phyloP scores from a whole-genome alignment of 257 asterid genomes.

The Cynanchum wilfordii region DNA sequence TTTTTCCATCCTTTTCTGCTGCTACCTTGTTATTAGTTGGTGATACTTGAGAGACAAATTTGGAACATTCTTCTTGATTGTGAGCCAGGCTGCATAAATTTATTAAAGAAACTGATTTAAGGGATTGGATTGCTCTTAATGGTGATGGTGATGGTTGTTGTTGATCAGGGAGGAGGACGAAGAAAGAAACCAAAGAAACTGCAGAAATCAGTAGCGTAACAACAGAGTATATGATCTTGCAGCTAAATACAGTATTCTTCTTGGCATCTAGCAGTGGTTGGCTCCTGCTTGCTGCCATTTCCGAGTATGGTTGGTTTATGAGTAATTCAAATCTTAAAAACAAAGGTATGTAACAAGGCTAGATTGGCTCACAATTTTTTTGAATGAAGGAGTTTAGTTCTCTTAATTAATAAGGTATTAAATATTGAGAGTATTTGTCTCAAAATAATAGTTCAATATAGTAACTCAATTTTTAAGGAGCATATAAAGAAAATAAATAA shows the following conservation, averaged over 20 bases:
- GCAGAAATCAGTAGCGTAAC: slow-evolving; percentile 14
- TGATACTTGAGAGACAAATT: slow-evolving; percentile 18
- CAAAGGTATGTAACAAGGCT: no score
- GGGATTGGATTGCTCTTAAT: neutral
- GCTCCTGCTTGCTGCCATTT: slow-evolving; percentile 24
- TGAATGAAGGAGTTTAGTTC: no score
- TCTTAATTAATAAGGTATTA: no score
- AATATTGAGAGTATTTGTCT: no score
- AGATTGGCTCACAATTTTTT: no score
- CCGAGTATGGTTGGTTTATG: neutral
- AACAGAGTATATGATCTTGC: slow-evolving; percentile 28
- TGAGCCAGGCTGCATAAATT: slow-evolving; percentile 27
- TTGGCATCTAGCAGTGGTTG: slow-evolving; percentile 27
- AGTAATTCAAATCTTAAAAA: neutral
- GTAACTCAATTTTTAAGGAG: no score
- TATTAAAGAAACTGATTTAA: slow-evolving; percentile 14
- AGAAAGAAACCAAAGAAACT: slow-evolving; percentile 17
- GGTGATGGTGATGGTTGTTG: neutral
- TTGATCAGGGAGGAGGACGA: slow-evolving; percentile 17
- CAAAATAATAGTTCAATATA: no score
- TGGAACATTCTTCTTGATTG: slow-evolving; percentile 28
- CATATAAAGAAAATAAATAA: no score
- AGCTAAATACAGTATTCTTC: slow-evolving; percentile 13
- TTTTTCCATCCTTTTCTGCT: neutral
- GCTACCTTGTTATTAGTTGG: neutral